phyloP scores from a whole-genome alignment of 768 basidiomycete genomes.

The Mycena venus region DNA sequence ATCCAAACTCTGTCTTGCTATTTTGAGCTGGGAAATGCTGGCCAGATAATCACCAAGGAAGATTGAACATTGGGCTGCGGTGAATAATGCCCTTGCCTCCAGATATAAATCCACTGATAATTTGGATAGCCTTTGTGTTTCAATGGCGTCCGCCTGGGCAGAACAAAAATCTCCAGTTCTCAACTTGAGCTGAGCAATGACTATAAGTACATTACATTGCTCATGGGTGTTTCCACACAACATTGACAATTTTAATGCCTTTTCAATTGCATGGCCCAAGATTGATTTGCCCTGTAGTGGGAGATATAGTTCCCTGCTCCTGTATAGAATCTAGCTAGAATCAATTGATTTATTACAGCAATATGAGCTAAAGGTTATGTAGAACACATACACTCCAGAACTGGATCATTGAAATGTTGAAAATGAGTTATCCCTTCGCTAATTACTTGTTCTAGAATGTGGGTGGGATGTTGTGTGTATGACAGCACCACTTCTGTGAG shows the following conservation, averaged over 20 bases:
- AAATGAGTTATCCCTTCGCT: not conserved
- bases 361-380: not conserved
- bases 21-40: too few species aligned
- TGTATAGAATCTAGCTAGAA: not conserved
- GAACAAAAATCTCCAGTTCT: not conserved
- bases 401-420: not conserved
- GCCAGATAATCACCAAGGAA: not conserved
- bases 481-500: too few species aligned
- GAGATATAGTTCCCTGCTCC: not conserved
- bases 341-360: not conserved
- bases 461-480: too few species aligned
- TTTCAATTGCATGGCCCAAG: not conserved
- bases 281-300: not conserved
- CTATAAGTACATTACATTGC: not conserved
- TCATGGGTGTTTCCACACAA: not conserved
- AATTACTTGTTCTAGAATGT: not conserved
- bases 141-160: not conserved
- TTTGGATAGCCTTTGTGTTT: not conserved
- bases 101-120: not conserved
- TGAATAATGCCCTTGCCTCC: not conserved
- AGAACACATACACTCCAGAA: not conserved
- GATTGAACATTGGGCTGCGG: not conserved
- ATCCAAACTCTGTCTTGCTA: not conserved
- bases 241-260: not conserved
- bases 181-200: not conserved